Evolutionary conservation across 2,329 filamentous ascomycete genomes (phyloP), one percentile per base, ranked within the genome.

Genomic region (Dothideomycetes sp.): DNA sequence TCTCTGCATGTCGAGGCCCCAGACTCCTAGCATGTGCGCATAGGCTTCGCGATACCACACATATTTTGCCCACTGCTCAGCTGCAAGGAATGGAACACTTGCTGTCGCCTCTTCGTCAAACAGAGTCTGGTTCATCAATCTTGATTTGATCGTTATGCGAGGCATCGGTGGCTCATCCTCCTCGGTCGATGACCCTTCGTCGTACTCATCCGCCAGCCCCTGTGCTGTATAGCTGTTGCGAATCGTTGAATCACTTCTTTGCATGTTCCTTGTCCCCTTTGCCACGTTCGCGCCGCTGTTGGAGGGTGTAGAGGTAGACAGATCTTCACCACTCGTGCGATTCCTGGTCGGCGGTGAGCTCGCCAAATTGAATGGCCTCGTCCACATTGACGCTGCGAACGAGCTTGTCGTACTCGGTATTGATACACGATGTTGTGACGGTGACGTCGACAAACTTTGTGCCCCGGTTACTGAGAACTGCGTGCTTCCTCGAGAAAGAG

Each of bases 11-110:
- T 66, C 59, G 9, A 80, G 48, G 10, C 66, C 67, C 76, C 75
- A 79, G 7, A 70, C 66, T n/a, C 68, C 68, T 4, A 80, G 62
- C 40, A 76, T 60, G 35, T 75, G 61, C 3, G 76, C 73, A 54
- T 80, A 80, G 33, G 68, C 62, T 37, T 63, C 57, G 31, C 73
- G 67, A 59, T 77, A 81, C 2, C 66, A 60, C 5, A 57, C 58
- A 47, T 71, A 72, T 32, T 70, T 59, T 47, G 54, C 57, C 15
- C 65, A 62, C 33, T 70, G 64, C 8, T 59, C 60, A 33, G 61
- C 59, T 32, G 75, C 65, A 4, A 78, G 56, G 15, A 79, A 56
- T 10, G 69, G 62, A 14, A 62, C 55, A 38, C 62, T 62, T 3
- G 64, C 55, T 37, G 61, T 57, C 10, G 62, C 65, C 43, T 73